A percentile compares a stretch with the other conserved stretches of the same genome.
Evolutionary conservation across 345 rosid species (phyloP).

Genomic region (Streptanthus diversifolius): DNA sequence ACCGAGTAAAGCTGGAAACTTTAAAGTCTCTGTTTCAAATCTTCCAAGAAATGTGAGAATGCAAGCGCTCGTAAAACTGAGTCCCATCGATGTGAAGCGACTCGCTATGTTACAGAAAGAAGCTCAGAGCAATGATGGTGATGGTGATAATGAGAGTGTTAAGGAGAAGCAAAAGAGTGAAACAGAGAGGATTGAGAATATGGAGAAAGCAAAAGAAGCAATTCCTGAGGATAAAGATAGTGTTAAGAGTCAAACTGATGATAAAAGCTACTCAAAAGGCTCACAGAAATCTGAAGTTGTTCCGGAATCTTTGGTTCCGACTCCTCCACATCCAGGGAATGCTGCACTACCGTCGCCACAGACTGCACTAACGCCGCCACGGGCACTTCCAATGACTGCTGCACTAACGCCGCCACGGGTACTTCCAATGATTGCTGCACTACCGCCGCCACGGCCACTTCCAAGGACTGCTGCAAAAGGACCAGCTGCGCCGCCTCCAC

Average conservation of each 20-base stretch:
- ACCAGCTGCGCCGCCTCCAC: slow-evolving; percentile 23
- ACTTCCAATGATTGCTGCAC: not conserved
- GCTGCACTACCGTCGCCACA: slow-evolving; percentile 13
- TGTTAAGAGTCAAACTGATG: not conserved
- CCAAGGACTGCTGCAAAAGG: slow-evolving; percentile 35
- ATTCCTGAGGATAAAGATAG: not conserved
- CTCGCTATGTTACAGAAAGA: slow-evolving; percentile 34
- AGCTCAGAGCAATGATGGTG: slow-evolving; percentile 18
- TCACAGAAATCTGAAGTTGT: not conserved
- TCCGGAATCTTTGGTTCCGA: slow-evolving; percentile 28
- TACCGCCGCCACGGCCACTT: slow-evolving; percentile 33
- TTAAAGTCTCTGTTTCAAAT: slow-evolving; percentile 26
- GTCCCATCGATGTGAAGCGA: slow-evolving; percentile 58
- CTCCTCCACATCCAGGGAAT: slow-evolving; percentile 1
- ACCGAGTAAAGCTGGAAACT: slow-evolving; percentile 22
- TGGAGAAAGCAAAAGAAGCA: slow-evolving; percentile 12
- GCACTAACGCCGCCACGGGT: slow-evolving; percentile 15
- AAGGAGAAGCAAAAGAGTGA: slow-evolving; percentile 29
- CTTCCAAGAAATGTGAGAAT: slow-evolving; percentile 37
- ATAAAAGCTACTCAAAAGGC: slow-evolving; percentile 7
- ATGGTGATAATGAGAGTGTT: slow-evolving; percentile 21
- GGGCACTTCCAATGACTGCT: slow-evolving; percentile 15
- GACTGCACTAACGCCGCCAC: slow-evolving; percentile 11
- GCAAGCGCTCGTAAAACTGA: slow-evolving; percentile 58
- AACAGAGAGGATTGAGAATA: slow-evolving; percentile 9